Evolutionary conservation across 1,139 yeast species (phyloP), one percentile per base, ranked within the genome.

Genomic region (Kazachstania sp.): DNA sequence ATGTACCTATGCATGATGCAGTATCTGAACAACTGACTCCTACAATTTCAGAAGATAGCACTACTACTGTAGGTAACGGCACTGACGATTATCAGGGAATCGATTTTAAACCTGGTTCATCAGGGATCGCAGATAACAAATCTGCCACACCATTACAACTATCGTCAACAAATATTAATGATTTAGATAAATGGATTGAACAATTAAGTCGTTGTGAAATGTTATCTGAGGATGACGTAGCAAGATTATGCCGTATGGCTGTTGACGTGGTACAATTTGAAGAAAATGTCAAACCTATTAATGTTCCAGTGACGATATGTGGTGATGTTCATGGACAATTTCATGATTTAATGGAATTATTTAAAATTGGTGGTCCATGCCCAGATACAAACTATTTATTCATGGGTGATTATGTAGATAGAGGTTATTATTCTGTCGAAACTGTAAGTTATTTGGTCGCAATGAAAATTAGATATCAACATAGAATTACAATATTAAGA

Each of bases 351-450:
- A 71, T 84, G 63, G 86, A 85, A 52, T 66, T 84, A 50, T 83
- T 84, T 68, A 76, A 81, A 59, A 83, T 84, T 43, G 86, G 86
- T 31, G 86, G 90, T 38, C 86, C 77, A 50, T 80, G 81, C 59
- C 95, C 95, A 1, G 79, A 77, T 51, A 83, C 92, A 2, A 84
- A 78, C 64, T 84, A 83, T 61, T 65, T 84, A 54, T 84, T 84
- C 61, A 74, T 85, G 73, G 95, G 95, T 37, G 97, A 88, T 66
- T 88, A 86, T 66, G 97, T 88, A 37, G 97, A 88, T 69, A 74
- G 97, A 58, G 97, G 97, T 32, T 87, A 86, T 66, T 86, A 87
- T 65, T 85, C 95, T 4, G 82, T 88, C 36, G 97, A 88, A 65
- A 85, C 96, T 0, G 94, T 77, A 54, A 77, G 78, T 43, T 71